A percentile compares a stretch with the other conserved stretches of the same genome.
Conservation (phyloP, 106 monocot species). For the Chionographis japonica region DNA sequence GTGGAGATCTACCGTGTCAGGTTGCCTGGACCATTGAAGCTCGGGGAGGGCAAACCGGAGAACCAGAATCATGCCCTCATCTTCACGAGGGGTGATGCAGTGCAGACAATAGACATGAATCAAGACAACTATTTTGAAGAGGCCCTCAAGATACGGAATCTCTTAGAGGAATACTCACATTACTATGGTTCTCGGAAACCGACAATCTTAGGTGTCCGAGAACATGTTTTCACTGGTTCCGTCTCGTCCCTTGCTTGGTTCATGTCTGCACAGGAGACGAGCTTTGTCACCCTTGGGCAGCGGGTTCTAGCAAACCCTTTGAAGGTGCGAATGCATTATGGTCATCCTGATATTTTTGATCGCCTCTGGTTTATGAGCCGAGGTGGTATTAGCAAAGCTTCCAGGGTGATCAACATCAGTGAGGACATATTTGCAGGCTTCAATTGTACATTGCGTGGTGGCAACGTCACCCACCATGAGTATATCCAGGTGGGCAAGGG, state of each 20-base stretch:
- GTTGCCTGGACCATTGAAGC: constrained; percentile 78
- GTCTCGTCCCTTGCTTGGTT: constrained; percentile 94
- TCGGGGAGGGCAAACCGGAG: constrained; percentile 97
- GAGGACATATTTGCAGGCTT: constrained; percentile 95
- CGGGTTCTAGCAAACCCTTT: constrained; percentile 87
- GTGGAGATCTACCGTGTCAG: constrained; percentile 81
- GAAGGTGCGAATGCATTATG: constrained; percentile 96
- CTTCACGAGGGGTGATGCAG: constrained; percentile 91
- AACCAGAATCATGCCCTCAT: constrained; percentile 93
- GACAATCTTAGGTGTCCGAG: constrained; percentile 79
- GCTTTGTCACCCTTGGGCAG: constrained; percentile 96
- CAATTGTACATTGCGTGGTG: constrained; percentile 79
- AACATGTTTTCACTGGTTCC: constrained; percentile 87
- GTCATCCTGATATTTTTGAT: constrained; percentile 93
- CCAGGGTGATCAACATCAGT: constrained; percentile 86
- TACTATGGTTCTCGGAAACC: constrained; percentile 73
- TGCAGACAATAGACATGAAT: constrained; percentile 98
- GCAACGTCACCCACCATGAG: constrained; percentile 87
- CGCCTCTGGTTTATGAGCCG: constrained; percentile 74
- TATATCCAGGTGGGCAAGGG: constrained; percentile 89
- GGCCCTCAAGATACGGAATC: constrained; percentile 90
- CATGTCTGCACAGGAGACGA: constrained; percentile 95
- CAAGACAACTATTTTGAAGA: constrained; percentile 98
- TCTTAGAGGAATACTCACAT: constrained; percentile 70
- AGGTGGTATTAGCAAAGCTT: constrained; percentile 87